phyloP scores from a whole-genome alignment of 2,329 filamentous ascomycete genomes.

The Plectosphaerella sp. region DNA sequence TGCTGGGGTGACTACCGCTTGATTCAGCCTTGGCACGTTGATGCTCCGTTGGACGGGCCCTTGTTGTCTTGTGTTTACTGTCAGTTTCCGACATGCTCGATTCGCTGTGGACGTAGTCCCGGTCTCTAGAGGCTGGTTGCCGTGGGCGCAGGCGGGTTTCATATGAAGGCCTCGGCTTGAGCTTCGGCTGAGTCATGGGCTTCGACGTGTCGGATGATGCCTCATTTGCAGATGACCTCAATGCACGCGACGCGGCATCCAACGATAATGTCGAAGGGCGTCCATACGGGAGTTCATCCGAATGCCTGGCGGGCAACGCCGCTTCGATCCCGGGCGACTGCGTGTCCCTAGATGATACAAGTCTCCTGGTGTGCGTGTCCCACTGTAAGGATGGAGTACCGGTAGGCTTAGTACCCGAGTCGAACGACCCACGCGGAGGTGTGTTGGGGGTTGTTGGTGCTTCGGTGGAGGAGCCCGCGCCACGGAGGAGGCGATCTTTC shows the following conservation, averaged over 20 bases:
- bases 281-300: slow-evolving; percentile 32
- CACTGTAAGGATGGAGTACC: slow-evolving; percentile 34
- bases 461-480: slow-evolving; percentile 17
- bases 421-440: neutral
- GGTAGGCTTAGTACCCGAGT: neutral
- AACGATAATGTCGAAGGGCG: slow-evolving; percentile 45
- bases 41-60: slow-evolving; percentile 3
- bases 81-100: slow-evolving; percentile 1
- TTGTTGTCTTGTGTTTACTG: slow-evolving; percentile 1
- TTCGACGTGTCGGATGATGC: no score
- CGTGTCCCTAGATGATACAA: slow-evolving; percentile 37
- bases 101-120: neutral
- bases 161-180: no score
- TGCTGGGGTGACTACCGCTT: neutral
- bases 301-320: slow-evolving; percentile 26
- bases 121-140: neutral
- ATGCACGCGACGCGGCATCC: slow-evolving; percentile 52
- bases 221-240: slow-evolving; percentile 25
- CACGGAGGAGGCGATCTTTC: slow-evolving; percentile 27
- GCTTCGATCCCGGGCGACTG: slow-evolving; percentile 18
- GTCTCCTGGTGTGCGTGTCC: slow-evolving; percentile 51
- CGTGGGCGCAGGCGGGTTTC: no score
- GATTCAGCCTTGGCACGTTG: slow-evolving; percentile 7
- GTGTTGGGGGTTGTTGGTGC: slow-evolving; percentile 11
- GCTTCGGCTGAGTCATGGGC: no score